These are phyloP conservation scores for Diaporthe citriasiana DNA, from an alignment of 2,329 filamentous ascomycete species.

Conservation along the genomic window DNA sequence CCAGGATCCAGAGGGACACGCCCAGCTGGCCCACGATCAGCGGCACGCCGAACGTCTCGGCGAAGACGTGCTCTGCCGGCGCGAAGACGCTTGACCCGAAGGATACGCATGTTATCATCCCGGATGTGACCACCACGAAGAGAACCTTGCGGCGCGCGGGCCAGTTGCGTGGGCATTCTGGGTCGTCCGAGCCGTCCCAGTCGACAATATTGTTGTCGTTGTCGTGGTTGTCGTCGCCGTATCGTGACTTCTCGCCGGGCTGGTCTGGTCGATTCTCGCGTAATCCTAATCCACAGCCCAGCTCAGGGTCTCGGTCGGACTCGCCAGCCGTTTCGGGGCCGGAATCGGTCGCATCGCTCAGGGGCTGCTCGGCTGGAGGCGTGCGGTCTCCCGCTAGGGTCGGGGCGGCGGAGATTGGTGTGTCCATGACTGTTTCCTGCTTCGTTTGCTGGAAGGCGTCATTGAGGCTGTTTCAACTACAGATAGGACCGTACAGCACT, in stretches of 20 bases:
- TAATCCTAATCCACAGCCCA: neutral
- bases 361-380: neutral
- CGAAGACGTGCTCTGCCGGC: conserved; percentile 39
- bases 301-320: neutral
- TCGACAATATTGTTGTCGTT: conserved; percentile 32
- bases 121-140: conserved; percentile 42
- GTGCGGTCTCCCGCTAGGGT: conserved; percentile 24
- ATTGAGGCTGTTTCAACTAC: neutral
- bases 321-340: conserved; percentile 1
- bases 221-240: neutral
- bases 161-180: conserved; percentile 44
- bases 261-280: no score
- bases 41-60: conserved; percentile 41
- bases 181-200: conserved; percentile 45
- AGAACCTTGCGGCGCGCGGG: conserved; percentile 37
- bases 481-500: no score
- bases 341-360: neutral
- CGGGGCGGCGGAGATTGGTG: conserved; percentile 26
- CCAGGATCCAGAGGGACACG: conserved; percentile 43
- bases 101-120: conserved; percentile 42
- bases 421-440: conserved; percentile 24
- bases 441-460: neutral
- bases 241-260: neutral
- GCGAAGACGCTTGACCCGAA: conserved; percentile 45
- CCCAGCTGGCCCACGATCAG: conserved; percentile 43